phyloP scores from a whole-genome alignment of 176 grass and related monocot genomes.

The Elaeis guineensis region DNA sequence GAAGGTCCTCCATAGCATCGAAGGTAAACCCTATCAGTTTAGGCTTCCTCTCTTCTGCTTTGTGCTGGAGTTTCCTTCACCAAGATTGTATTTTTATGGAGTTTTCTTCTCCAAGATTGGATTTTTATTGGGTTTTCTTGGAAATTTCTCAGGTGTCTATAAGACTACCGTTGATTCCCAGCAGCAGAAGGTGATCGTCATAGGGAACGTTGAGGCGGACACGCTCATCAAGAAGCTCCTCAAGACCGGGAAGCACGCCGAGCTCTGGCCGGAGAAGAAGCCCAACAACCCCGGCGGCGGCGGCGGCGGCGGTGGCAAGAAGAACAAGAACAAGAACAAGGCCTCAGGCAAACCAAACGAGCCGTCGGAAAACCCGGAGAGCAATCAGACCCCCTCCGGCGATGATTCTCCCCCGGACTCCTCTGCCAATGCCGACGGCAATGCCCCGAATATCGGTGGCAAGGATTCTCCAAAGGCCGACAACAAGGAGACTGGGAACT shows the following conservation, averaged over 20 bases:
- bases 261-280: constrained; percentile 70
- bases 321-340: constrained; percentile 49
- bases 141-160: constrained; percentile 51
- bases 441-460: constrained; percentile 3
- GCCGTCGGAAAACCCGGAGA: constrained; percentile 2
- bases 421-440: constrained; percentile 7
- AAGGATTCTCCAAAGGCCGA: background rate
- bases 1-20: constrained; percentile 85
- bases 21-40: constrained; percentile 38
- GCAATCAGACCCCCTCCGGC: constrained; percentile 7
- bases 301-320: constrained; percentile 14
- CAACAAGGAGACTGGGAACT: no score
- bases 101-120: constrained; percentile 8
- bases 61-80: background rate
- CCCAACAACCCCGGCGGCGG: background rate
- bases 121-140: background rate
- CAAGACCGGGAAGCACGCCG: constrained; percentile 93
- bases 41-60: background rate
- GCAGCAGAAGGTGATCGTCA: constrained; percentile 83
- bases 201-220: constrained; percentile 67
- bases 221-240: constrained; percentile 77
- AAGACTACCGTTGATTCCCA: constrained; percentile 61
- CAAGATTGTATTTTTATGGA: background rate
- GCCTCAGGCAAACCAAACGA: background rate
- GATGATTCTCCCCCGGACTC: constrained; percentile 35